These are phyloP conservation scores for Teunomyces tritomae DNA, from an alignment of 805 yeast genomes.

Conservation along the genomic window DNA sequence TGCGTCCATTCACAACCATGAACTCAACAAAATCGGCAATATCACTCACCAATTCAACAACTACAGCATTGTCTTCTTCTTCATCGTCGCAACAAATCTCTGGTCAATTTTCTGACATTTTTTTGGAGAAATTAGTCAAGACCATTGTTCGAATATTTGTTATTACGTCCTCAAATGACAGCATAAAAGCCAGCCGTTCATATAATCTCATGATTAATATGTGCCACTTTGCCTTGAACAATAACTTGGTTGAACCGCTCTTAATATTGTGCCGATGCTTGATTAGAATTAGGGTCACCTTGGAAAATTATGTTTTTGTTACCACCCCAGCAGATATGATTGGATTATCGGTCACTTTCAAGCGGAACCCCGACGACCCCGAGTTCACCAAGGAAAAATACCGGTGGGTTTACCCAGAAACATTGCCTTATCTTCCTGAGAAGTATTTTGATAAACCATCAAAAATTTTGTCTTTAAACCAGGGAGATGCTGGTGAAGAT, in stretches of 20 bases:
- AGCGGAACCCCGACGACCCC: slow-evolving; percentile 40
- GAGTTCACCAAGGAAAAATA: slow-evolving; percentile 18
- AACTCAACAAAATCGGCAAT: neutral
- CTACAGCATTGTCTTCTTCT: neutral
- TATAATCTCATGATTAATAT: slow-evolving; percentile 33
- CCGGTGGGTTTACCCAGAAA: slow-evolving; percentile 65
- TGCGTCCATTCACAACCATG: neutral
- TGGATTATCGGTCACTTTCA: slow-evolving; percentile 60
- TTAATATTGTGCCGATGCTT: slow-evolving; percentile 52
- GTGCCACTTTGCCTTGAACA: slow-evolving; percentile 33
- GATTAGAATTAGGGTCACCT: slow-evolving; percentile 51
- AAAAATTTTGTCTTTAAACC: slow-evolving; percentile 12
- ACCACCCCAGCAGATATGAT: slow-evolving; percentile 59
- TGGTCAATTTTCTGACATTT: neutral
- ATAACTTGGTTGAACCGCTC: slow-evolving; percentile 34
- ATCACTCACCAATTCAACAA: neutral
- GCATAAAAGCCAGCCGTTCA: slow-evolving; percentile 25
- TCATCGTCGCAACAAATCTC: neutral
- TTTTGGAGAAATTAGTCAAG: slow-evolving; percentile 19
- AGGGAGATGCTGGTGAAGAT: neutral
- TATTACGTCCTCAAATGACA: slow-evolving; percentile 19
- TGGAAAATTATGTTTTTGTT: slow-evolving; percentile 45
- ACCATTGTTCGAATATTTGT: slow-evolving; percentile 26
- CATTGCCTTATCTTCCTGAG: slow-evolving; percentile 46
- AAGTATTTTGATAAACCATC: slow-evolving; percentile 42